Conservation (phyloP, 495 filamentous ascomycete genomes). For the Penicillium pulvis region DNA sequence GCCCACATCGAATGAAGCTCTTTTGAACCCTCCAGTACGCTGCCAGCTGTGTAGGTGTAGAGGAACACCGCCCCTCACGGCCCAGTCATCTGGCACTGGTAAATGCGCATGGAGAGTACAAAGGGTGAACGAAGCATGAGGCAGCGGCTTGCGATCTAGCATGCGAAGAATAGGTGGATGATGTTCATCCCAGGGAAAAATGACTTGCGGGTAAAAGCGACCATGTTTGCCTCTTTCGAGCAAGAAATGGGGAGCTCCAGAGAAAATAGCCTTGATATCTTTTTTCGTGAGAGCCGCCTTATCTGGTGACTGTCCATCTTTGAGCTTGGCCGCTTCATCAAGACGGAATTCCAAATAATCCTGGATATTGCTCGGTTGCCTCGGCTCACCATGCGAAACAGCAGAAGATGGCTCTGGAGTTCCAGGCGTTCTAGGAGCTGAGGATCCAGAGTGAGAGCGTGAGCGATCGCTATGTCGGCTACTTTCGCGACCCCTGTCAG, state of each 20-base stretch:
- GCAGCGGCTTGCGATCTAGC: slow-evolving; percentile 54
- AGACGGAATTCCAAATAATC: slow-evolving; percentile 31
- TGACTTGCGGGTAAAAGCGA: slow-evolving; percentile 61
- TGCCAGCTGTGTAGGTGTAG: slow-evolving; percentile 30
- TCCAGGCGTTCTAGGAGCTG: slow-evolving; percentile 6
- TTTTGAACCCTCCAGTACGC: slow-evolving; percentile 33
- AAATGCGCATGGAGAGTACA: slow-evolving; percentile 51
- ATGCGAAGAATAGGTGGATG: slow-evolving; percentile 62
- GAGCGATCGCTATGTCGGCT: background rate
- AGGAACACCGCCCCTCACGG: slow-evolving; percentile 34
- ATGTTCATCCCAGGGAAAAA: slow-evolving; percentile 69
- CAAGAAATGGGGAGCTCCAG: slow-evolving; percentile 76
- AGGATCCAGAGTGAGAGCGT: background rate
- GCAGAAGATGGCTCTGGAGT: slow-evolving; percentile 8
- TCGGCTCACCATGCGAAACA: slow-evolving; percentile 24
- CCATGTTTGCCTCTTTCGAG: slow-evolving; percentile 52
- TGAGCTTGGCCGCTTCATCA: slow-evolving; percentile 8
- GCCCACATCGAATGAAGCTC: slow-evolving; percentile 58
- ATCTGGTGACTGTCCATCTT: background rate
- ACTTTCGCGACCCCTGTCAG: background rate
- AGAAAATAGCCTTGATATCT: slow-evolving; percentile 70
- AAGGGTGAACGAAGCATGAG: slow-evolving; percentile 50
- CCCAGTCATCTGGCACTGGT: slow-evolving; percentile 41
- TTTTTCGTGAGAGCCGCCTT: slow-evolving; percentile 48
- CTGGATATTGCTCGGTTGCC: slow-evolving; percentile 35